phyloP scores from a whole-genome alignment of 345 rosid genomes.

The Eucalyptus regnans region DNA sequence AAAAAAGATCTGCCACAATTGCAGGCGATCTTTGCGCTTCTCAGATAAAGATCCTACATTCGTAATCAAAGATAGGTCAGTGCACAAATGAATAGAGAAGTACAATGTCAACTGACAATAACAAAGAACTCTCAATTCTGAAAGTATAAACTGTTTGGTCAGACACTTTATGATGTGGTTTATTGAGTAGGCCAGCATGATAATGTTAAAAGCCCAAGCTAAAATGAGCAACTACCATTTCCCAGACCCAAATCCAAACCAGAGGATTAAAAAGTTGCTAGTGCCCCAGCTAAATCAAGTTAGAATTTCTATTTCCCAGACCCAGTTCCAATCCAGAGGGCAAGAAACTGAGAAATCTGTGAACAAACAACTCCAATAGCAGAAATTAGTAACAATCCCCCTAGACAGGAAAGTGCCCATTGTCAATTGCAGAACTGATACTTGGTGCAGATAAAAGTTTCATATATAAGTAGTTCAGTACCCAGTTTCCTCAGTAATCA shows the following conservation, averaged over 20 bases:
- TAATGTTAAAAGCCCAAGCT: neutral
- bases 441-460: neutral
- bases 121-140: neutral
- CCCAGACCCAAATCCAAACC: neutral
- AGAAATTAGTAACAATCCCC: neutral
- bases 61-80: neutral
- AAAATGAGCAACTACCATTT: neutral
- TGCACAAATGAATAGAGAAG: neutral
- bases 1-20: constrained; percentile 76
- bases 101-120: neutral
- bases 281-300: neutral
- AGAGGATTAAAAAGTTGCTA: neutral
- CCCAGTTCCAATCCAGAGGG: neutral
- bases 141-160: neutral
- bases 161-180: neutral
- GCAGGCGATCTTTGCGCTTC: constrained; percentile 10
- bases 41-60: constrained; percentile 17
- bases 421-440: neutral
- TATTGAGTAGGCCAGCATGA: neutral
- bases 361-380: neutral
- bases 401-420: neutral
- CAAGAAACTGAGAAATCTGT: neutral
- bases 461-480: neutral
- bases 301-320: neutral
- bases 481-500: neutral